Conservation (phyloP, 2,329 filamentous ascomycete genomes). For the Helotiales sp. region DNA sequence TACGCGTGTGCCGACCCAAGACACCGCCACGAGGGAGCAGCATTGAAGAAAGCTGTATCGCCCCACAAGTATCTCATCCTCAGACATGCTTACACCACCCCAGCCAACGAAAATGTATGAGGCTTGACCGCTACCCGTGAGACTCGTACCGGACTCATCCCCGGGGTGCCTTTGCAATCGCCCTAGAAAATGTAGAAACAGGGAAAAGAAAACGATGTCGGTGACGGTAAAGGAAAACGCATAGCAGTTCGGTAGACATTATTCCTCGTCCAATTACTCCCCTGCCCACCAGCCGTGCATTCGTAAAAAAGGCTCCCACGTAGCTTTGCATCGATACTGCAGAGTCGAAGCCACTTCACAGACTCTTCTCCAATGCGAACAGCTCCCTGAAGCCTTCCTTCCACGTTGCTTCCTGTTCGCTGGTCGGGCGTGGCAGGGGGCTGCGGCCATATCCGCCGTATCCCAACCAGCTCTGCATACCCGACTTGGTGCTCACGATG, state of each 20-base stretch:
- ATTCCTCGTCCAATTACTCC: not conserved
- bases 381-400: conserved; percentile 57
- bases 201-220: too few species aligned
- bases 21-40: not conserved
- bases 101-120: too few species aligned
- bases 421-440: conserved; percentile 51
- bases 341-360: conserved; percentile 11
- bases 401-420: conserved; percentile 50
- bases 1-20: not conserved
- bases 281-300: not conserved
- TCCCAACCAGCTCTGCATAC: conserved; percentile 59
- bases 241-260: not conserved
- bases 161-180: too few species aligned
- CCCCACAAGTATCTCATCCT: too few species aligned
- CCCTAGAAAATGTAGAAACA: too few species aligned
- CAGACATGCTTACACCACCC: too few species aligned
- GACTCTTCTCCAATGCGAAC: conserved; percentile 48
- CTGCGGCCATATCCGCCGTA: conserved; percentile 58
- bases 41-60: not conserved
- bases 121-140: too few species aligned
- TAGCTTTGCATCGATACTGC: not conserved
- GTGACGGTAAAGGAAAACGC: too few species aligned
- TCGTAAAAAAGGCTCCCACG: too few species aligned
- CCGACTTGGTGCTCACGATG: conserved; percentile 68
- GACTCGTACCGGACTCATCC: too few species aligned